Evolutionary conservation across 352 stramenopile genomes (phyloP).

Genomic region (Phytopythium helicoides): DNA sequence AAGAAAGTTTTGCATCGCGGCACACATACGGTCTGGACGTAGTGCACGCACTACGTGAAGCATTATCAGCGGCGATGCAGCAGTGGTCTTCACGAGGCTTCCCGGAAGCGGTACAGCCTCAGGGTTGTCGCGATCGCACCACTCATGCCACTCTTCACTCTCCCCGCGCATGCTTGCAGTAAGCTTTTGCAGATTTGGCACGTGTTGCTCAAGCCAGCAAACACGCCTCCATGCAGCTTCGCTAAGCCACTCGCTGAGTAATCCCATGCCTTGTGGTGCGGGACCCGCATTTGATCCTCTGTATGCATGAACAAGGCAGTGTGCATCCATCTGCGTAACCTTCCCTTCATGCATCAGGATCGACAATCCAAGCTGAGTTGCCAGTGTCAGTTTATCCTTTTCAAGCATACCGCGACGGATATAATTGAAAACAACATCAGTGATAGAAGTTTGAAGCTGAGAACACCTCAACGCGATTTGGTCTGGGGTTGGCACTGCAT

Average conservation of each 20-base stretch:
- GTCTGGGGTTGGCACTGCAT: conserved; percentile 46
- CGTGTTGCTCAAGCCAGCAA: conserved; percentile 86
- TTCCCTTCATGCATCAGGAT: conserved; percentile 83
- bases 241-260: conserved; percentile 92
- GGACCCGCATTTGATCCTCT: conserved; percentile 12
- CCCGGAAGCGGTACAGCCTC: conserved; percentile 90
- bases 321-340: conserved; percentile 48
- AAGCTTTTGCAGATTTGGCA: conserved; percentile 89
- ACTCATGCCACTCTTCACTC: conserved; percentile 94
- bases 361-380: conserved; percentile 91
- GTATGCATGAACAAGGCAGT: conserved; percentile 76
- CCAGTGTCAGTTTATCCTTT: conserved; percentile 91
- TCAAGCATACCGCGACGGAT: conserved; percentile 93
- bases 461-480: conserved; percentile 56
- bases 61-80: conserved; percentile 45
- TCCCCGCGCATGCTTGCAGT: conserved; percentile 94
- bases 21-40: conserved; percentile 80
- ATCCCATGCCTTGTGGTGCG: conserved; percentile 63
- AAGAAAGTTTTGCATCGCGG: conserved; percentile 67
- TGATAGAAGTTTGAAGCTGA: conserved; percentile 67
- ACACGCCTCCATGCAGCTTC: conserved; percentile 87
- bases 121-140: conserved; percentile 91
- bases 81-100: conserved; percentile 45
- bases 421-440: conserved; percentile 93
- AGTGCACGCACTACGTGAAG: conserved; percentile 82